Evolutionary conservation across 495 filamentous ascomycete species (phyloP).

Genomic region (Saxophila tyrrhenica): DNA sequence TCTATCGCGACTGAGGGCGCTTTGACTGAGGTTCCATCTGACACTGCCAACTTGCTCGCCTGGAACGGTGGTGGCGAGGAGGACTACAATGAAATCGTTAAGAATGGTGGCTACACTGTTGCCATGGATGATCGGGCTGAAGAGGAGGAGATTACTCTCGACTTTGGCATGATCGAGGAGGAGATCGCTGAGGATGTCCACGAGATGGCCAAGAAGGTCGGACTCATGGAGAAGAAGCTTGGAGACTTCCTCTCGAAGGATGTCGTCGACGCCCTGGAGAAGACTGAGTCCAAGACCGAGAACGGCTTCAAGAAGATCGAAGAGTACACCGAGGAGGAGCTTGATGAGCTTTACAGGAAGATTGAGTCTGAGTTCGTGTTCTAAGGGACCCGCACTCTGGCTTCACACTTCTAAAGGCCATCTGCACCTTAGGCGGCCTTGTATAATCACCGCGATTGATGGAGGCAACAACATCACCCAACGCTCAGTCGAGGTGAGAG

Average conservation of each 20-base stretch:
- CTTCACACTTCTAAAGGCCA: background rate
- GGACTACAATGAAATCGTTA: conserved; percentile 81
- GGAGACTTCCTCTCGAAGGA: conserved; percentile 57
- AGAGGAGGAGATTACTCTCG: conserved; percentile 17
- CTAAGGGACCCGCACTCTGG: background rate
- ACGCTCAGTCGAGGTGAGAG: background rate
- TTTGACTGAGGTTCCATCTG: conserved; percentile 70
- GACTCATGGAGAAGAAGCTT: conserved; percentile 37
- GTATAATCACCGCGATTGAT: too few relatives aligned
- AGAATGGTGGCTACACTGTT: conserved; percentile 49
- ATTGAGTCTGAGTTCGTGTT: background rate
- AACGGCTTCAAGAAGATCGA: background rate
- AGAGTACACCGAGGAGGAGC: background rate
- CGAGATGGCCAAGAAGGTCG: conserved; percentile 18
- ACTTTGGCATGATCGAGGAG: conserved; percentile 17
- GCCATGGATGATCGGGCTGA: conserved; percentile 4
- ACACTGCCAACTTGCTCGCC: conserved; percentile 83
- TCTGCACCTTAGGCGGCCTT: background rate
- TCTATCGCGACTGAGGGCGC: conserved; percentile 67
- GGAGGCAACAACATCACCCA: background rate
- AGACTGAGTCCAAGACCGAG: conserved; percentile 35
- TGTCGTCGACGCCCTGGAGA: conserved; percentile 55
- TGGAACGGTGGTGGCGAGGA: conserved; percentile 95
- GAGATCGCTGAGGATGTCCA: conserved; percentile 15
- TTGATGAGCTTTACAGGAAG: background rate